Evolutionary conservation across 2,329 filamentous ascomycete species (phyloP), one percentile per base, ranked within the genome.

Genomic region (Curvularia sp.): DNA sequence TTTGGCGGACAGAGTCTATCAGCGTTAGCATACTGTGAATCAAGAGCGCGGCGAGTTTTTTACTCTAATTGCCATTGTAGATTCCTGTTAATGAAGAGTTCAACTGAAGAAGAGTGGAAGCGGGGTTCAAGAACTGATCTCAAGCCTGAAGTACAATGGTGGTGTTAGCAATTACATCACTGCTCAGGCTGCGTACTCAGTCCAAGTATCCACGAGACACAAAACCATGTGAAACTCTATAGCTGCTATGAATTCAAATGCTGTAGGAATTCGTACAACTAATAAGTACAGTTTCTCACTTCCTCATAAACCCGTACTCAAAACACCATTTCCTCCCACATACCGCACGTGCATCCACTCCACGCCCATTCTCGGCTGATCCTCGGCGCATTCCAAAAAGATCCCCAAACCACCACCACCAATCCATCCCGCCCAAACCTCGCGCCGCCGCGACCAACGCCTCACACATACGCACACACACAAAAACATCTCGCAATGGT

Each of bases 1-100:
- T 79, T 95, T 93, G 42, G 94, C 89, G 9, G 89, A 89, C 26
- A 99, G 85, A 26, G 93, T 96, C 92, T 96, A 54, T 12, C 24
- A 39, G n/a, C 9, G 33, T 49, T 24, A 49, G 48, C 43, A 18
- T 31, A 31, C 4, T 30, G n/a, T 18, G 4, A 20, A n/a, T 8
- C 9, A 31, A 4, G 15, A 38, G 35, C 28, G 24, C 3, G 2
- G 1, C 1, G 6, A n/a, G n/a, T n/a, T n/a, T n/a, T 8, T 44
- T n/a, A 44, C 42, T 44, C 42, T 44, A 12, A 44, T 44, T n/a
- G 42, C 42, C 42, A 44, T 44, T 44, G 3, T 10, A 4, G 4
- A 10, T 9, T 28, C 6, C n/a, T 7, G 5, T 8, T 18, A n/a
- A 18, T 18, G 35, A 15, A 15, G 12, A 15, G 5, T 38, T 38